A percentile compares a stretch with the other conserved stretches of the same genome.
These are phyloP conservation scores for Botrytis hyacinthi DNA, from an alignment of 2,329 filamentous ascomycete species.

Conservation along the genomic window DNA sequence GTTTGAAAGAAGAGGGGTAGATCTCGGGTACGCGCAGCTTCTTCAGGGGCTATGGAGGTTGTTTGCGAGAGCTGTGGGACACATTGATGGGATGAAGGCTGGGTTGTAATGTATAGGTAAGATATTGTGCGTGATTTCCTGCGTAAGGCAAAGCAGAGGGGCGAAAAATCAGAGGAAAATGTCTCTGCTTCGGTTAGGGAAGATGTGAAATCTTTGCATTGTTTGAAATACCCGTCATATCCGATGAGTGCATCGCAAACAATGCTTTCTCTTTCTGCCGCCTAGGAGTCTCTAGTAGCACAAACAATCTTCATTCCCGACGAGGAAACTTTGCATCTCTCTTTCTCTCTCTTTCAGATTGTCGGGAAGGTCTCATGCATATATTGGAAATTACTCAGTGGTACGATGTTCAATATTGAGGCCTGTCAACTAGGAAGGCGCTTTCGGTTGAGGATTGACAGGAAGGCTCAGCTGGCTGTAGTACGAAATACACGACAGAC, in stretches of 20 bases:
- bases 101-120: neutral
- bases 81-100: neutral
- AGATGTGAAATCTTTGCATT: neutral
- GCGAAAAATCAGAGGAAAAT: neutral
- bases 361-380: slow-evolving; percentile 7
- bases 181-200: neutral
- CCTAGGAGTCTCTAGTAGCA: neutral
- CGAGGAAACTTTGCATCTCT: slow-evolving; percentile 5
- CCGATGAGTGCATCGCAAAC: slow-evolving; percentile 12
- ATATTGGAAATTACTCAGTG: slow-evolving; percentile 1
- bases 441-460: slow-evolving; percentile 1
- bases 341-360: neutral
- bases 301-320: slow-evolving; percentile 7
- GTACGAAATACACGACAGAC: neutral
- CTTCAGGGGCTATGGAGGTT: slow-evolving; percentile 7
- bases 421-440: neutral
- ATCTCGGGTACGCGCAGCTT: slow-evolving; percentile 14
- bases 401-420: neutral
- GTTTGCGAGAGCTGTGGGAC: slow-evolving; percentile 11
- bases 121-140: neutral
- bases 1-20: slow-evolving; percentile 6
- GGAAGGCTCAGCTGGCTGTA: neutral
- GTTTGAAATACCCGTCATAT: slow-evolving; percentile 11
- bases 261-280: neutral
- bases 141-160: neutral